Conservation (phyloP, 2,329 filamentous ascomycete genomes). For the Lecanicillium sp. region DNA sequence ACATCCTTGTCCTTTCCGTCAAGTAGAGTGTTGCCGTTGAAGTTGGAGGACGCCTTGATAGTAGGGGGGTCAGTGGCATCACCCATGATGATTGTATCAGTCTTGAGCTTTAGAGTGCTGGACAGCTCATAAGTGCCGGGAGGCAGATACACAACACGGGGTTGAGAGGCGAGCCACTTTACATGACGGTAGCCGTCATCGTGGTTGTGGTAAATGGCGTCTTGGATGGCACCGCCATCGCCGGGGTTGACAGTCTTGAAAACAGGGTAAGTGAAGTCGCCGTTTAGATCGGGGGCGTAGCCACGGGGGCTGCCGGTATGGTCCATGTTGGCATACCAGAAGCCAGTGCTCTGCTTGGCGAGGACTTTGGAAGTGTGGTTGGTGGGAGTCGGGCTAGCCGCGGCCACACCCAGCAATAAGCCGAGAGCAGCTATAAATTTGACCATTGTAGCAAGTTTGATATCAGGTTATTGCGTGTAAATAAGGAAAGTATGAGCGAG, state of each 20-base stretch:
- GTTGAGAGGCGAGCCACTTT: slow-evolving; percentile 37
- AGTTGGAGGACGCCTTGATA: slow-evolving; percentile 34
- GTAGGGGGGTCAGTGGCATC: slow-evolving; percentile 38
- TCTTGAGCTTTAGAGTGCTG: slow-evolving; percentile 35
- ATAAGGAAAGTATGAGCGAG: neutral
- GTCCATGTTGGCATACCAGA: slow-evolving; percentile 39
- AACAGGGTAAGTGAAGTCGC: slow-evolving; percentile 31
- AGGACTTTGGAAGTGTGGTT: slow-evolving; percentile 13
- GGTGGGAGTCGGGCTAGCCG: slow-evolving; percentile 16
- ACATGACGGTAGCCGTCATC: slow-evolving; percentile 28
- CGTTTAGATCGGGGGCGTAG: slow-evolving; percentile 35
- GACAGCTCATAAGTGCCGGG: slow-evolving; percentile 35
- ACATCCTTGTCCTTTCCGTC: slow-evolving; percentile 32
- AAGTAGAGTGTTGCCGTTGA: slow-evolving; percentile 29
- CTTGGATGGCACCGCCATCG: slow-evolving; percentile 32
- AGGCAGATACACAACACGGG: slow-evolving; percentile 38
- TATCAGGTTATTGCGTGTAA: neutral
- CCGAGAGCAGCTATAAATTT: slow-evolving; percentile 15
- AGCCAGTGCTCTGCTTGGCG: slow-evolving; percentile 22
- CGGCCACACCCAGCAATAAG: slow-evolving; percentile 16
- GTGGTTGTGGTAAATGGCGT: slow-evolving; percentile 31
- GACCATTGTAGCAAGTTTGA: slow-evolving; percentile 17
- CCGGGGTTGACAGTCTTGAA: slow-evolving; percentile 33
- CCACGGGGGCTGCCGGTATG: slow-evolving; percentile 31
- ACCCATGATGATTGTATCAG: slow-evolving; percentile 40